Evolutionary conservation across 2,329 filamentous ascomycete species (phyloP), one percentile per base, ranked within the genome.

Genomic region (Chaetoscypha palmicola): DNA sequence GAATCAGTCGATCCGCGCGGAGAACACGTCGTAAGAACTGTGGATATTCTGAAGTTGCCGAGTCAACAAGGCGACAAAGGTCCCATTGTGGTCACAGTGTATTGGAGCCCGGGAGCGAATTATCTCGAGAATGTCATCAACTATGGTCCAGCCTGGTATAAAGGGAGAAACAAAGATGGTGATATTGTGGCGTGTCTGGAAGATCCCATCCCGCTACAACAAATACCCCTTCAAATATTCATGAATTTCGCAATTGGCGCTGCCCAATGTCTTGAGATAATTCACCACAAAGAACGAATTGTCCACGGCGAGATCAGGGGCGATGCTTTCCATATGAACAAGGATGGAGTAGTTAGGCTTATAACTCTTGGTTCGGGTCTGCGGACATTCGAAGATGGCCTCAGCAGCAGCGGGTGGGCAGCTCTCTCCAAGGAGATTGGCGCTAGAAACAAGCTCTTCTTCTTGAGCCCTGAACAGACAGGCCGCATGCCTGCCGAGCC

Each of bases 391-490:
- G 91, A 96, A 64, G 87, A 95, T 65, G 87, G 90, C 3, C 71
- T 97, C 38, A 81, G 77, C 5, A 91, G 86, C 57, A 83, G 85
- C 16, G 89, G 89, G 24, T 97, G 91, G 91, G 86, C 83, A 9
- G 76, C 77, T 1, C 67, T 96, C 8, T 91, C 86, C 10, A 83
- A 84, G 47, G 86, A 96, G 62, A 67, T 89, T 5, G 90, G 90
- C 2, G 86, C 89, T 31, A 89, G 88, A 65, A 83, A 90, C 60
- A 95, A 94, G 64, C 71, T 97, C 16, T 79, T 90, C 40, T 96
- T 88, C 60, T 94, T 96, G 60, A 91, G 89, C 36, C 90, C 91
- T 0, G 91, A 97, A 61, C 91, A 96, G 68, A 96, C 91, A 2
- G 91, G 91, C 11, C 81, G 91, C 16, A 84, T 96, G 76, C 86